Evolutionary conservation across 441 rosid species (phyloP), one percentile per base, ranked within the genome.

Genomic region (Breynia disticha): DNA sequence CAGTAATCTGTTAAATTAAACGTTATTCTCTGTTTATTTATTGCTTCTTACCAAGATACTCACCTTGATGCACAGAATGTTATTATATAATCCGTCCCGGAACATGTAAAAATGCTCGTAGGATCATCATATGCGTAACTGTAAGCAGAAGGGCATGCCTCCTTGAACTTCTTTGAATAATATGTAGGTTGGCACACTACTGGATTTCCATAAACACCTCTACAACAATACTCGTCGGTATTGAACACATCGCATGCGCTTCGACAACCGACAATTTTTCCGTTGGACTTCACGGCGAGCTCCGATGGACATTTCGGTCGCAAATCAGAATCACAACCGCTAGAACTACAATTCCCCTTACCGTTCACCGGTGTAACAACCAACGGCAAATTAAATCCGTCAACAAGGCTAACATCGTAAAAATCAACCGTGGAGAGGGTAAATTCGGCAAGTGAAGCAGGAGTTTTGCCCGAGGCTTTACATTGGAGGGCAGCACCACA

Each of bases 41-140:
- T n/a, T n/a, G n/a, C n/a, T 48, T 8, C 5, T 21, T 20, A 42
- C 28, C 37, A 45, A 19, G 6, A 16, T 18, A 63, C 68, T 28
- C 16, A 87, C 98, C 83, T 84, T 52, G 79, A 7, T 43, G 78
- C 28, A 67, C 98, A 93, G 54, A 93, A 93, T 42, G 82, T 53
- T 72, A 93, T 42, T 16, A 76, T 62, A 67, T 89, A 93, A 67
- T 89, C 98, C 11, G 90, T 55, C 9, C 80, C 95, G 0, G 81
- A 51, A 70, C 99, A 93, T 10, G 96, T 93, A 7, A 76, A 65
- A 54, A 89, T 80, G 52, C 99, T 93, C 3, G 81, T 71, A 1
- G 96, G 97, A 71, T 89, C 96, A 69, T 93, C 99, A 45, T 93
- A 86, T 8, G 99, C 99, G 54, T 88, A 93, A 50, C 96, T 93